Base-by-base conservation (phyloP, 495 filamentous ascomycete species). In the Neurospora pannonica region DNA sequence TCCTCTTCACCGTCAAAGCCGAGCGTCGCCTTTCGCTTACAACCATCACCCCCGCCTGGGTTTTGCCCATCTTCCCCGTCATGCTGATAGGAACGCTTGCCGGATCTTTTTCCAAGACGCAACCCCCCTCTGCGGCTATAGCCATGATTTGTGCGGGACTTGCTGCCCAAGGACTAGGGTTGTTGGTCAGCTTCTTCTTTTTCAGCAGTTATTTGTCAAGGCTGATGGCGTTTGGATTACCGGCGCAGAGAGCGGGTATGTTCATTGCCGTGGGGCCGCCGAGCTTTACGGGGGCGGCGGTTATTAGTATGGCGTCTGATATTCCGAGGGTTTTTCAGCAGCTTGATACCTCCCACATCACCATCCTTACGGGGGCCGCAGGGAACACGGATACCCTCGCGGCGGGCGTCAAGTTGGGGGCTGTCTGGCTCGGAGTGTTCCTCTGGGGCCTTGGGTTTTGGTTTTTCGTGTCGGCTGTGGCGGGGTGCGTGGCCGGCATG, bases 181-280 rank as follows among this genome's bases (percentile, higher is more conserved):
- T 87, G 74, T 75, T 83, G 4, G 79, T 90, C 17, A 83, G 84
- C 6, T 77, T 86, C 5, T 82, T 88, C 74, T 86, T 88, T 75
- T 89, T 88, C 75, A 78, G 88, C 82, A 81, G 82, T 71, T 92
- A 90, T 71, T 84, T 91, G 48, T 84, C 83, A 8, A 83, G 90
- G 0, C 78, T 92, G 38, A 90, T 92, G 83, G 84, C 86, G 69
- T 87, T 84, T 34, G 90, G 90, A 0, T 81, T 92, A 79, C 89
- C 71, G 36, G 81, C 76, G 79, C 87, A 74, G 80, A 79, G 90
- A 54, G 87, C 89, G 0, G 90, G 87, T 3, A 91, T 93, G 89
- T 92, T 92, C 79, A 92, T 93, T 74, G 89, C 89, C 8, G 91
- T 92, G 9, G 91, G 88, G 0, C 90, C 90, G 11, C 85, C 91